Conservation (phyloP, 1,139 yeast species). For the Saccharomycopsis crataegensis region DNA sequence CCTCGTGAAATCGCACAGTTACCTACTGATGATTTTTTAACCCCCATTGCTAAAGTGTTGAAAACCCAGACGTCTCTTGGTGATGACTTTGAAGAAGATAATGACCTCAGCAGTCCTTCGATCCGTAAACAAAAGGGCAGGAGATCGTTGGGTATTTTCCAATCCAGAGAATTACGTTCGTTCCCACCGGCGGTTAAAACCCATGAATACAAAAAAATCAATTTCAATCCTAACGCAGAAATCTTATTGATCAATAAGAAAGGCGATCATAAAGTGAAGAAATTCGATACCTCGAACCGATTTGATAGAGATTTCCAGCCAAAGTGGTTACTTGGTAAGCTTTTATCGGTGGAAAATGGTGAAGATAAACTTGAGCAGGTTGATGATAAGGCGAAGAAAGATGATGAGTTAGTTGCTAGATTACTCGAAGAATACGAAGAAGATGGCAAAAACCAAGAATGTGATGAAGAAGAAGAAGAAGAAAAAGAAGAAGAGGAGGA, state of each 20-base stretch:
- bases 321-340: conserved; percentile 1
- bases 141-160: background rate
- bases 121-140: conserved; percentile 1
- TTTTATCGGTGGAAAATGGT: background rate
- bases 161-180: background rate
- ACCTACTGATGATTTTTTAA: background rate
- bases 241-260: conserved; percentile 11
- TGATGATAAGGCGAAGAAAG: background rate
- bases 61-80: background rate
- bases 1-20: background rate
- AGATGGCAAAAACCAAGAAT: background rate
- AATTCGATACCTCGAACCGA: conserved; percentile 2
- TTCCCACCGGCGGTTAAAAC: background rate
- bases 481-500: background rate
- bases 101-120: conserved; percentile 14
- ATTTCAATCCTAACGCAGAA: conserved; percentile 12
- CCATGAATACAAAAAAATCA: background rate
- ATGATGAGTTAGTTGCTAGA: conserved; percentile 4
- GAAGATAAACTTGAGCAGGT: background rate
- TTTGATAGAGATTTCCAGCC: conserved; percentile 14
- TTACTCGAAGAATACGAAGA: conserved; percentile 1
- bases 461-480: background rate
- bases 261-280: conserved; percentile 12
- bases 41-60: conserved; percentile 6
- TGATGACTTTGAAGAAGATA: conserved; percentile 11